Evolutionary conservation across 2,329 filamentous ascomycete species (phyloP).

Genomic region (Trichoderma koningiopsis): DNA sequence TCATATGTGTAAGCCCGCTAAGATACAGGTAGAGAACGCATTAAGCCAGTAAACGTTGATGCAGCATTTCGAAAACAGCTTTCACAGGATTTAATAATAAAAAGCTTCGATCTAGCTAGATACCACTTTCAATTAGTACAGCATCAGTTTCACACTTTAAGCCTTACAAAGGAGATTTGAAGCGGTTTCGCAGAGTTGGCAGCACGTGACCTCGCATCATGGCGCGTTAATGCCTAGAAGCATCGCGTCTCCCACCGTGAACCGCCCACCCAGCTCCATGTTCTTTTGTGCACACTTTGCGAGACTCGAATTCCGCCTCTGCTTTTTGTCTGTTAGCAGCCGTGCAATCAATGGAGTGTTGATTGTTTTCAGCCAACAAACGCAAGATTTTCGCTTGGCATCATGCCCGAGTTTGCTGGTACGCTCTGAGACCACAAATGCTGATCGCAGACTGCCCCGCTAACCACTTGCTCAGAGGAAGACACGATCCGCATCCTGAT

Average conservation of each 20-base stretch:
- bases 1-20: neutral
- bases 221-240: conserved; percentile 31
- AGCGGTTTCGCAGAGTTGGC: neutral
- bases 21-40: neutral
- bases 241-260: conserved; percentile 26
- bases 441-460: conserved; percentile 17
- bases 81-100: neutral
- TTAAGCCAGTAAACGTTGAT: neutral
- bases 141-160: neutral
- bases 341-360: neutral
- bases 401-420: conserved; percentile 40
- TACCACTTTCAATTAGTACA: neutral
- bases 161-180: neutral
- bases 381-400: neutral
- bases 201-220: conserved; percentile 38
- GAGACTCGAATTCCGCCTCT: neutral
- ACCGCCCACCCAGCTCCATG: neutral
- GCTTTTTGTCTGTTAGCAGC: neutral
- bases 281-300: neutral
- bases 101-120: neutral
- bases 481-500: conserved; percentile 95
- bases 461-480: conserved; percentile 45
- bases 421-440: conserved; percentile 6
- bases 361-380: neutral
- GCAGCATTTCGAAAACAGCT: neutral